Base-by-base conservation (phyloP, 2,329 filamentous ascomycete genomes). In the Penicillium sp. region DNA sequence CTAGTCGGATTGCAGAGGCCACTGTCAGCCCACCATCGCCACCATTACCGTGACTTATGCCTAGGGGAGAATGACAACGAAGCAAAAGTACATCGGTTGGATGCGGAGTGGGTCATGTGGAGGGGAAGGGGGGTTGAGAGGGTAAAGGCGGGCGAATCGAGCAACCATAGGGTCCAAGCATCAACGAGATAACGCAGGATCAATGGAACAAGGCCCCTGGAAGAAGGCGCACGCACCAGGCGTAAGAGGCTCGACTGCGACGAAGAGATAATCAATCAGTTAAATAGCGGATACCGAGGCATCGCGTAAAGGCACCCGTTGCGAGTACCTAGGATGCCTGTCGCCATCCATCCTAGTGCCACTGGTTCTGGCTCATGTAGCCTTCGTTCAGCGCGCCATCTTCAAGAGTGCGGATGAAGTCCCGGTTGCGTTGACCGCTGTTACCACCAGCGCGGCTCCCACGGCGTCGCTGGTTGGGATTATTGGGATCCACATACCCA, bases 371-470 rank as follows among this genome's bases (percentile, higher is more conserved):
- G 60, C 78, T 80, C 84, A 91, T 89, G 68, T 91, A 97, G 2
- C 91, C 91, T 72, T 97, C 93, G 71, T 96, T 93, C 49, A 97
- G 78, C 2, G 92, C 97, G 29, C 94, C 84, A 74, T 97, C 94
- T 74, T 99, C 94, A 57, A 99, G 78, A 56, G 89, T 97, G 49
- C 94, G 86, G 64, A 99, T 96, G 68, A 99, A 97, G 68, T 97
- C 93, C 34, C 91, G 82, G 66, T 92, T 81, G 50, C 79, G 73
- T 39, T 75, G 69, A 49, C 77, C 78, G 37, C 72, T 17, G 17
- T 12, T 71, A 74, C 72, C 71, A 74, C 80, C 69, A 37, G 83
- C 82, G 49, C 91, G 83, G 68, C 90, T 93, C 37, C 89, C 88
- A 69, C 92, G 83, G 65, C 91, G 84, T 34, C 89, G 84, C 24